Evolutionary conservation across 345 rosid species (phyloP).

Genomic region (Citrus sp.): DNA sequence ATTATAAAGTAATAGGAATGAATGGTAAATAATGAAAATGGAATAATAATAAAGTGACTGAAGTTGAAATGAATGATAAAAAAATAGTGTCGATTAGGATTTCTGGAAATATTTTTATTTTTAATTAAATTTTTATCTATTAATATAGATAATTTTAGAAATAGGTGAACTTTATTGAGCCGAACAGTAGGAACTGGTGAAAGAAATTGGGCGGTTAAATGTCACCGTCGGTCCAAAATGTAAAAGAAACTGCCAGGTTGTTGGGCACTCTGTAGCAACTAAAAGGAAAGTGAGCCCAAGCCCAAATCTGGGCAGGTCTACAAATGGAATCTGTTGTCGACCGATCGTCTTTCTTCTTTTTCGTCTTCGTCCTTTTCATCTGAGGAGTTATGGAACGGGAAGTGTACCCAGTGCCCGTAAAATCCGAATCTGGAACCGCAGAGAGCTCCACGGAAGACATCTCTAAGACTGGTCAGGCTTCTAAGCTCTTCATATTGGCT

Average conservation of each 20-base stretch:
- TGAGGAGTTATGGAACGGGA: constrained; percentile 17
- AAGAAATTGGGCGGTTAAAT: no score
- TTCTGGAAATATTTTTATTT: no score
- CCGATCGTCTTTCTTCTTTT: neutral
- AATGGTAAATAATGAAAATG: no score
- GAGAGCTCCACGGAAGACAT: constrained; percentile 28
- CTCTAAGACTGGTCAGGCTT: constrained; percentile 33
- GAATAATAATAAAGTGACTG: neutral
- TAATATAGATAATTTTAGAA: no score
- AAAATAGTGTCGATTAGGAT: no score
- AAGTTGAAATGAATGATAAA: no score
- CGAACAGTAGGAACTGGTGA: no score
- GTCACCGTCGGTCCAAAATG: no score
- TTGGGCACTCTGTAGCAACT: neutral
- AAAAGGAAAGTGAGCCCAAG: neutral
- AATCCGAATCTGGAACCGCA: constrained; percentile 42
- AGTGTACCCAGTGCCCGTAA: constrained; percentile 29
- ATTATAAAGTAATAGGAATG: no score
- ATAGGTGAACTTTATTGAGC: no score
- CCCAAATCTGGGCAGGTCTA: neutral
- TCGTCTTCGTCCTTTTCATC: neutral
- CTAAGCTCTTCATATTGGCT: constrained; percentile 67
- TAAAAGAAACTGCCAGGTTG: no score
- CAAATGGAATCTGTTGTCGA: neutral
- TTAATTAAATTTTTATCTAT: no score